Evolutionary conservation across 805 yeast species (phyloP).

Genomic region (Kazachstania bromeliacearum): DNA sequence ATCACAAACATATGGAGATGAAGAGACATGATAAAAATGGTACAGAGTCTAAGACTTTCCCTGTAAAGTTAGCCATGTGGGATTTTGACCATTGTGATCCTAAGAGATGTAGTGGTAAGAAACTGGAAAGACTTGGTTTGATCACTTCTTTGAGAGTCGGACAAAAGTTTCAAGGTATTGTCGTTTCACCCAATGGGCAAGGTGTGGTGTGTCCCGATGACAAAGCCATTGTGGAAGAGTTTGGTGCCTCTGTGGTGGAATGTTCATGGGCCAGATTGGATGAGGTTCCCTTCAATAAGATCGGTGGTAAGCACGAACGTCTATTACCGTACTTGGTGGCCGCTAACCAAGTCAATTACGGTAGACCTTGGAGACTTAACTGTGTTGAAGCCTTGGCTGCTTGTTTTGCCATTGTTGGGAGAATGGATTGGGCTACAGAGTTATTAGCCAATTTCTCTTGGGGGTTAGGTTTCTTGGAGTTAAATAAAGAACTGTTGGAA

Average conservation of each 20-base stretch:
- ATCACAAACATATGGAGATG: slow-evolving; percentile 35
- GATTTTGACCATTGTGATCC: slow-evolving; percentile 99
- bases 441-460: slow-evolving; percentile 77
- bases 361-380: slow-evolving; percentile 89
- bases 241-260: slow-evolving; percentile 96
- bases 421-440: slow-evolving; percentile 75
- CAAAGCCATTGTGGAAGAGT: slow-evolving; percentile 57
- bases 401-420: slow-evolving; percentile 90
- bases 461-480: slow-evolving; percentile 81
- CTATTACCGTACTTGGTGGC: slow-evolving; percentile 87
- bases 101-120: slow-evolving; percentile 92
- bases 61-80: slow-evolving; percentile 94
- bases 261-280: slow-evolving; percentile 98
- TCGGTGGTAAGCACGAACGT: slow-evolving; percentile 85
- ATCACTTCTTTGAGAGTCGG: slow-evolving; percentile 79
- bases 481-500: slow-evolving; percentile 70
- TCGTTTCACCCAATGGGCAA: slow-evolving; percentile 89
- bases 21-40: slow-evolving; percentile 21
- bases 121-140: slow-evolving; percentile 77
- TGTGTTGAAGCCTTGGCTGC: slow-evolving; percentile 98
- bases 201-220: slow-evolving; percentile 87
- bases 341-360: slow-evolving; percentile 95
- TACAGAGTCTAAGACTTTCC: slow-evolving; percentile 43
- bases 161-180: slow-evolving; percentile 82
- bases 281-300: slow-evolving; percentile 87